Evolutionary conservation across 2,329 filamentous ascomycete genomes (phyloP), one percentile per base, ranked within the genome.

Genomic region (Mariannaea sp.): DNA sequence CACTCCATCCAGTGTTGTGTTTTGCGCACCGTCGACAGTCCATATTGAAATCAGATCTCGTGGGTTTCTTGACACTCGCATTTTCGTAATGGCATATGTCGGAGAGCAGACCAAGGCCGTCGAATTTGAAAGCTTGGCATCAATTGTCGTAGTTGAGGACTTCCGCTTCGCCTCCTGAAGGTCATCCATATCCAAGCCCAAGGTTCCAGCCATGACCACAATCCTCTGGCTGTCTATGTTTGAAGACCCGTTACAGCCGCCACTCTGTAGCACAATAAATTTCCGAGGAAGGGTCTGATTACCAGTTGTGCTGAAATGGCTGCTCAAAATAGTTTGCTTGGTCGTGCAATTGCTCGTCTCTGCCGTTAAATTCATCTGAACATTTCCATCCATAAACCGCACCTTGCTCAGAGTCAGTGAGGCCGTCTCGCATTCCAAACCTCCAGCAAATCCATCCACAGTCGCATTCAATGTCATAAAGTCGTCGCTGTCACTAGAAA

Each of bases 371-470:
- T 71, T 70, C 20, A 72, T 52, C 49, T 55, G 53, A 22, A 68
- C 39, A 14, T 53, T 57, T 3, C 50, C 49, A 2, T 56, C 49
- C 3, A 46, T 49, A 7, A 62, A 57, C 46, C 62, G 57, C 4
- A 71, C 49, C 2, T 61, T 60, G 1, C 60, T 60, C 7, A 73
- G 36, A 5, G 56, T 53, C 13, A 66, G 42, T 13, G 47, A 29
- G 1, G 69, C 72, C 8, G 55, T 36, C 12, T 69, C 61, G 26
- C 73, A 76, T 1, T 67, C 64, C 4, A 75, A 56, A 0, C 58
- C 58, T 5, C 65, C 64, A 4, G 64, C 56, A 13, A 75, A 71
- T 5, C 73, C 72, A 22, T 73, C 66, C 1, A 76, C 71, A 0
- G 58, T 65, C 5, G 71, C 68, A 13, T 59, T 60, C 7, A 73